Base-by-base conservation (phyloP, 1,284 basidiomycete genomes). In the Athelia psychrophila region DNA sequence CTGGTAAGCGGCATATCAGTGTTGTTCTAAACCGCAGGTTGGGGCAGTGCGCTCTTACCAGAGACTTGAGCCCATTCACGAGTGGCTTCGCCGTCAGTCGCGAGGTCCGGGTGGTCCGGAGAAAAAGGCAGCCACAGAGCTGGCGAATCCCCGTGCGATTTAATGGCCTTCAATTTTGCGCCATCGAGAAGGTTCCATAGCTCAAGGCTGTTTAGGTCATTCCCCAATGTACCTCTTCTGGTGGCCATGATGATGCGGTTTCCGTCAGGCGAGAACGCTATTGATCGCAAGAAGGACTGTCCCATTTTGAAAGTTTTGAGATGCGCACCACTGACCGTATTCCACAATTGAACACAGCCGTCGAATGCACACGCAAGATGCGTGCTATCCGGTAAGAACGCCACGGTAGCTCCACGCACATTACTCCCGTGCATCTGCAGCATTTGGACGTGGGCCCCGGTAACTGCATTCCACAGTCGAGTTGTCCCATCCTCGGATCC, bases 401-500 rank as follows among this genome's bases (percentile, higher is more conserved):
- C 53, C 23, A 56, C 58, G 27, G 51, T n/a, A n/a, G 51, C 8
- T 13, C 49, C 5, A 58, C 54, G 19, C 15, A 22, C n/a, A n/a
- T n/a, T n/a, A 47, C 48, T 49, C 3, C 40, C 38, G 33, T 62
- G 60, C 8, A 53, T 54, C 25, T 49, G 20, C 2, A 54, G 50
- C 23, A 35, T 22, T 20, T 19, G 18, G 15, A 47, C 47, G 10
- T 27, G 36, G 15, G 33, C 49, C 2, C 56, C 56, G 30, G 54
- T 59, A 2, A 12, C 19, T n/a, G 51, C 51, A 45, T 58, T 52
- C 61, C 61, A 63, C 9, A 63, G 30, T 15, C 50, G 54, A 18
- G 54, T 27, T 24, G 51, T 52, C 4, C 36, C 10, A 48, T 60
- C 58, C 44, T 50, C 18, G 10, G 56, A 59, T n/a, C 52, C 52